Conservation (phyloP, 805 yeast genomes). For the Teunomyces atbi region DNA sequence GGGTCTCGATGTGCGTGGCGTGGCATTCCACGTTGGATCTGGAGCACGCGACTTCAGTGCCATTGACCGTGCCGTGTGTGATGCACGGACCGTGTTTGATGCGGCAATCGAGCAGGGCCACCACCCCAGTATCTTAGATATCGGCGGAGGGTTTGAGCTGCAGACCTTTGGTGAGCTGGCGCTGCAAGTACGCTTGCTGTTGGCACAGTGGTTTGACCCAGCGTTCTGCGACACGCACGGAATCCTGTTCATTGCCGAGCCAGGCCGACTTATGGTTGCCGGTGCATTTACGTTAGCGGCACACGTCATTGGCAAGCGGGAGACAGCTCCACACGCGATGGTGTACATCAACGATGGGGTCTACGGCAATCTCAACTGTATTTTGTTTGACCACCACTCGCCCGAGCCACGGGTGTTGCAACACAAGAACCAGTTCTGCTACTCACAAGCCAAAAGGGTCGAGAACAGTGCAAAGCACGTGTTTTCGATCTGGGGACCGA, state of each 20-base stretch:
- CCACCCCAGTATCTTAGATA: conserved; percentile 61
- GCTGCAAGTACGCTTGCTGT: conserved; percentile 50
- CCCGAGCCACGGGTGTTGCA: conserved; percentile 69
- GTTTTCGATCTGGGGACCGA: conserved; percentile 95
- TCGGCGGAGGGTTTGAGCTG: conserved; percentile 90
- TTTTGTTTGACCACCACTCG: conserved; percentile 85
- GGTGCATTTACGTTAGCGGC: conserved; percentile 82
- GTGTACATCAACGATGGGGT: conserved; percentile 92
- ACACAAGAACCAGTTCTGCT: conserved; percentile 48
- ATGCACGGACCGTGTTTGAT: conserved; percentile 68
- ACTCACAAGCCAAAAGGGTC: conserved; percentile 15
- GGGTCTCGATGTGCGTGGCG: conserved; percentile 70
- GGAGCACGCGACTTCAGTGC: conserved; percentile 78
- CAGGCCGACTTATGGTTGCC: conserved; percentile 88
- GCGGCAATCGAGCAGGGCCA: conserved; percentile 47
- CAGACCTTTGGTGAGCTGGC: conserved; percentile 60
- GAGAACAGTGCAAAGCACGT: conserved; percentile 21
- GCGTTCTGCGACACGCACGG: conserved; percentile 21
- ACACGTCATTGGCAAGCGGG: conserved; percentile 82
- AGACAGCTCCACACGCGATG: conserved; percentile 49
- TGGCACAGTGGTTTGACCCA: conserved; percentile 60
- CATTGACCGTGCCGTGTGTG: conserved; percentile 66
- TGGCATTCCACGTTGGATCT: conserved; percentile 94
- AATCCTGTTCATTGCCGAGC: conserved; percentile 75
- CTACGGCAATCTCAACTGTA: conserved; percentile 93